phyloP scores from a whole-genome alignment of 768 basidiomycete species.

The Phaeotremella fagi region DNA sequence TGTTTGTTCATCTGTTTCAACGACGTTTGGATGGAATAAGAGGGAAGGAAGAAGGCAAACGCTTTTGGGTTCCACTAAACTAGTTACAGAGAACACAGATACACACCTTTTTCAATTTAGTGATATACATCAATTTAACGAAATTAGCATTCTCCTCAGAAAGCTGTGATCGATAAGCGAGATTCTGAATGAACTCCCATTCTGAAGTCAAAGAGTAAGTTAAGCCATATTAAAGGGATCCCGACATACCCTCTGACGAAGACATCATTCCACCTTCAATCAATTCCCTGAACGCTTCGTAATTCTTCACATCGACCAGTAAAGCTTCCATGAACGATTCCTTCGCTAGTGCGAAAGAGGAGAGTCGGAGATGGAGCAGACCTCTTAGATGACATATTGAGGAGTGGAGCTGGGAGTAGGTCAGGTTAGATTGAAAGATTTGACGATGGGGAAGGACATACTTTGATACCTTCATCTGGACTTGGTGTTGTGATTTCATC shows the following conservation, averaged over 20 bases:
- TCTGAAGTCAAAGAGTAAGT: constrained; percentile 54
- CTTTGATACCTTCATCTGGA: constrained; percentile 91
- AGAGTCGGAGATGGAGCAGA: constrained; percentile 86
- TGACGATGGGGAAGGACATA: constrained; percentile 41
- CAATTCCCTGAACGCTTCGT: constrained; percentile 87
- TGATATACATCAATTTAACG: constrained; percentile 84
- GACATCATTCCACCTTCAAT: constrained; percentile 93
- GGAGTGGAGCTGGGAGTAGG: constrained; percentile 70
- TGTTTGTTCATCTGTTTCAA: background rate
- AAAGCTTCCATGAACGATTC: constrained; percentile 94
- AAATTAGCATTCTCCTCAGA: constrained; percentile 84
- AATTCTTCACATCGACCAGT: constrained; percentile 91
- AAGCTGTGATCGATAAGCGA: constrained; percentile 71
- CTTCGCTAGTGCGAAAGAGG: constrained; percentile 84
- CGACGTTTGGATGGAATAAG: background rate
- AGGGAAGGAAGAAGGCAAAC: too few relatives aligned
- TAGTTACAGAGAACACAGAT: background rate
- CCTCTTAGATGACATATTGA: constrained; percentile 96
- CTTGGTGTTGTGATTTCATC: constrained; percentile 70
- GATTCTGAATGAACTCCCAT: constrained; percentile 88
- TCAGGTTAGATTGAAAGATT: background rate
- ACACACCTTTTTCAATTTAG: constrained; percentile 72
- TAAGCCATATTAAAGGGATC: background rate
- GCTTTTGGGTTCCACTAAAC: too few relatives aligned
- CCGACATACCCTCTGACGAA: constrained; percentile 71